Evolutionary conservation across 495 filamentous ascomycete genomes (phyloP).

Genomic region (Aspergillus diversus): DNA sequence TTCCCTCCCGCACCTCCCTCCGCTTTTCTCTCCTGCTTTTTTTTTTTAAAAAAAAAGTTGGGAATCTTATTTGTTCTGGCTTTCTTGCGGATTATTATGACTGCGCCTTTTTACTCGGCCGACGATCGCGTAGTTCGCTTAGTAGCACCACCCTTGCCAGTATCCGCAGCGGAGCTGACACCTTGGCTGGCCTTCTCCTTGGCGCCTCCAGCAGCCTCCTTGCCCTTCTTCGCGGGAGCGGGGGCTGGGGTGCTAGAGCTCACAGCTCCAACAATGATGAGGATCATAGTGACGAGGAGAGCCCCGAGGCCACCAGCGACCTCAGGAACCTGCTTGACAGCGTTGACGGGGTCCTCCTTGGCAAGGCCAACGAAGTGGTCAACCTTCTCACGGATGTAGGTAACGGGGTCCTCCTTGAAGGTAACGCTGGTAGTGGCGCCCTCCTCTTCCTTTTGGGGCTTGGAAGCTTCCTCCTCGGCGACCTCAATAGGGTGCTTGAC

Average conservation of each 20-base stretch:
- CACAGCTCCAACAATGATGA: slow-evolving; percentile 65
- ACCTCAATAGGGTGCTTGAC: slow-evolving; percentile 87
- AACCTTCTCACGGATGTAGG: slow-evolving; percentile 88
- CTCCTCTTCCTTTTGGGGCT: slow-evolving; percentile 74
- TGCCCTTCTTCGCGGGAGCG: slow-evolving; percentile 66
- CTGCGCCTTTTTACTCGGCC: slow-evolving; percentile 41
- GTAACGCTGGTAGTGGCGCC: slow-evolving; percentile 73
- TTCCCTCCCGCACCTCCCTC: neutral
- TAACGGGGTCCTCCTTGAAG: slow-evolving; percentile 91
- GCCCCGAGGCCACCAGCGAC: slow-evolving; percentile 79
- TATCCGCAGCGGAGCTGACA: slow-evolving; percentile 65
- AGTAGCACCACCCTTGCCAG: slow-evolving; percentile 65
- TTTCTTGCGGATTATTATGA: neutral
- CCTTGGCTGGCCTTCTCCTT: slow-evolving; percentile 84
- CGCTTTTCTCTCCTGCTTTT: neutral
- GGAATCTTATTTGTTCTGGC: slow-evolving; percentile 3
- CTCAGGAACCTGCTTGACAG: slow-evolving; percentile 89
- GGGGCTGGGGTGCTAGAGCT: slow-evolving; percentile 56
- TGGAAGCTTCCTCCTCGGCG: slow-evolving; percentile 77
- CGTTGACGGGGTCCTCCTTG: slow-evolving; percentile 85
- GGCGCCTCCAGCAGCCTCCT: slow-evolving; percentile 68
- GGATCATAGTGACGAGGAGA: slow-evolving; percentile 67
- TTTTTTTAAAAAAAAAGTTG: slow-evolving; percentile 5
- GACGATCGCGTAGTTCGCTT: slow-evolving; percentile 67
- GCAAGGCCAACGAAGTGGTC: slow-evolving; percentile 84